Evolutionary conservation across 768 basidiomycete species (phyloP), one percentile per base, ranked within the genome.

Genomic region (Boletus rufocinnamomeus): DNA sequence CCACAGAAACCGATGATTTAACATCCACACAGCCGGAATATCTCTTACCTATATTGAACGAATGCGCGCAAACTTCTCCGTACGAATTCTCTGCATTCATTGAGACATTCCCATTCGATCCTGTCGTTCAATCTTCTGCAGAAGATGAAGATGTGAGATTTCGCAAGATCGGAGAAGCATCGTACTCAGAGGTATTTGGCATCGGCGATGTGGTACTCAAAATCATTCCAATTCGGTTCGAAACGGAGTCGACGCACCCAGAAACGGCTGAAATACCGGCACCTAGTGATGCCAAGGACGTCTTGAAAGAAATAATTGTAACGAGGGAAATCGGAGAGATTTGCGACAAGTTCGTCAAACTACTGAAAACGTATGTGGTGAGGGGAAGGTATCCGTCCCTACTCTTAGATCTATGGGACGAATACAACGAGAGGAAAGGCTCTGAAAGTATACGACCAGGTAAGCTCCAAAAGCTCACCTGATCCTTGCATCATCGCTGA

Each of bases 111-210:
- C 89, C 88, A 11, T 83, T 81, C 61, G 91, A 92, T 65, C 82
- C 85, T 3, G 77, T 90, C 54, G 80, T 89, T n/a, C 75, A 69
- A 47, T 71, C 73, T 44, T 66, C 68, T 11, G 61, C 63, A 32
- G 63, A 66, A 37, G 65, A 58, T 64, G 74, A 63, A 63, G 63
- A 74, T 59, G 59, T 72, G 25, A 72, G 56, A 7, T 93, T 94
- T 73, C 79, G 75, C 63, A 99, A 99, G 74, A 87, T 98, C 47
- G 96, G 96, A 43, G 97, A 99, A 75, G 97, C 97, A 8, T 93
- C 91, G 50, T 99, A 90, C 73, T 96, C 93, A 0, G 97, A 99
- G 69, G 97, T 99, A 30, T 99, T 93, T 72, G 89, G 89, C 9
- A 88, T 95, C 51, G 89, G 89, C 3, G 84, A 90, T 63, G 84